These are phyloP conservation scores for Erodium moschatum DNA, from an alignment of 441 rosid species.

Conservation along the genomic window DNA sequence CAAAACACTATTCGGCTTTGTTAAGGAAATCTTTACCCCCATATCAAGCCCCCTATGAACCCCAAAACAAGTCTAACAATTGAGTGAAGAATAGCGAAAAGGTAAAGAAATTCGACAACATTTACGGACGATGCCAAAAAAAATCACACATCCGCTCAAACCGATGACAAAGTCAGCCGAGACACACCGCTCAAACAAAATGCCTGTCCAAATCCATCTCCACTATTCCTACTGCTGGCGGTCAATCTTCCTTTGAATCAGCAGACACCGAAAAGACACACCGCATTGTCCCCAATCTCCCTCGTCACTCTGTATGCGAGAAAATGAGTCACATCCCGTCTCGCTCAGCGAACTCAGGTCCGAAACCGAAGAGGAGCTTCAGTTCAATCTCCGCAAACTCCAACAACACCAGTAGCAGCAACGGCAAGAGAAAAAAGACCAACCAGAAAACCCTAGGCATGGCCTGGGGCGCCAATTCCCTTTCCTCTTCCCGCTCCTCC, in stretches of 20 bases:
- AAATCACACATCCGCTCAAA: too few relatives aligned
- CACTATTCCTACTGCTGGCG: too few relatives aligned
- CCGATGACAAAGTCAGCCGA: too few relatives aligned
- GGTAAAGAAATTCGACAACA: too few relatives aligned
- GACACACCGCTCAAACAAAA: too few relatives aligned
- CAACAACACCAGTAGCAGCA: constrained; percentile 21
- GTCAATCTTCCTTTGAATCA: constrained; percentile 23
- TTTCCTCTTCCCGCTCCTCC: constrained; percentile 66
- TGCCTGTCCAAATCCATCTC: too few relatives aligned
- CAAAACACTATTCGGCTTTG: too few relatives aligned
- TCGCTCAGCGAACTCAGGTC: constrained; percentile 38
- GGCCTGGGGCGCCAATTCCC: constrained; percentile 82
- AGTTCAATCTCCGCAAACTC: constrained; percentile 38
- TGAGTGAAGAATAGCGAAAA: too few relatives aligned
- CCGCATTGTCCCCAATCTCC: constrained; percentile 5
- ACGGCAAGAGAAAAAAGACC: constrained; percentile 32
- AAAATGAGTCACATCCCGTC: constrained; percentile 41
- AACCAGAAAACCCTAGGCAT: constrained; percentile 85
- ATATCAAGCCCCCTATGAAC: too few relatives aligned
- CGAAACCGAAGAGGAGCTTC: constrained; percentile 48
- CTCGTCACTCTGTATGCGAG: constrained; percentile 12
- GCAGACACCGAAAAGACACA: not conserved
- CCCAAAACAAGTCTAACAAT: too few relatives aligned
- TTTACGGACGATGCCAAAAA: too few relatives aligned
- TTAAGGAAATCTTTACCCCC: too few relatives aligned